Base-by-base conservation (phyloP, 768 basidiomycete genomes). In the Pleurotus tuoliensis region DNA sequence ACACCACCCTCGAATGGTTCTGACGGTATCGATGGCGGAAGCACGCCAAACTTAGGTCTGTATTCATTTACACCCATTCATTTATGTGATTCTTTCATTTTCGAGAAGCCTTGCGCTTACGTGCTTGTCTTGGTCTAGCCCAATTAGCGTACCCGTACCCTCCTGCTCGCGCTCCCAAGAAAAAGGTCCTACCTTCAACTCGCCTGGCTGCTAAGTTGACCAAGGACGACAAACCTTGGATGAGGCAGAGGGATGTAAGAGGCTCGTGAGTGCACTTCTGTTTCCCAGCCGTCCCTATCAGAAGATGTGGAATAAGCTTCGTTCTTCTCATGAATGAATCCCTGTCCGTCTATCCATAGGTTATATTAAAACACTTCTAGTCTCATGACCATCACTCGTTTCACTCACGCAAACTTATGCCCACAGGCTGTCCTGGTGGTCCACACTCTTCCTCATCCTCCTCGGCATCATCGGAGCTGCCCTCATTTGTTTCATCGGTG, bases 151-250 rank as follows among this genome's bases (percentile, higher is more conserved):
- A 61, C 25, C 61, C 34, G 53, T 58, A 61, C 34, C 61, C 34
- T 49, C 48, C 34, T 59, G 76, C 22, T 57, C 62, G 52, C 58
- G 75, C 25, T 65, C 70, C 22, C 69, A 66, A 46, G 44, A 63
- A 51, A 68, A 69, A 59, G 73, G 80, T 0, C 78, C 76, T 15
- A 3, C 70, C 76, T 1, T 77, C 78, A 18, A 84, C 82, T 0
- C 76, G 82, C 1, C 72, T 88, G 40, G 62, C 73, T 9, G 70
- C 73, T 37, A 82, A 84, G 54, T 78, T 88, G 59, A 69, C 69
- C 8, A 70, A 72, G 25, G 69, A 76, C 11, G 73, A 77, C 34
- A 90, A 90, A 63, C 86, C 87, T 0, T 89, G 88, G 88, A 60
- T 83, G 9, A 56, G 66, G 3, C 69, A 72, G 67, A 77, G 66